phyloP scores from a whole-genome alignment of 2,329 filamentous ascomycete genomes.

The Trichoderma lentiforme region DNA sequence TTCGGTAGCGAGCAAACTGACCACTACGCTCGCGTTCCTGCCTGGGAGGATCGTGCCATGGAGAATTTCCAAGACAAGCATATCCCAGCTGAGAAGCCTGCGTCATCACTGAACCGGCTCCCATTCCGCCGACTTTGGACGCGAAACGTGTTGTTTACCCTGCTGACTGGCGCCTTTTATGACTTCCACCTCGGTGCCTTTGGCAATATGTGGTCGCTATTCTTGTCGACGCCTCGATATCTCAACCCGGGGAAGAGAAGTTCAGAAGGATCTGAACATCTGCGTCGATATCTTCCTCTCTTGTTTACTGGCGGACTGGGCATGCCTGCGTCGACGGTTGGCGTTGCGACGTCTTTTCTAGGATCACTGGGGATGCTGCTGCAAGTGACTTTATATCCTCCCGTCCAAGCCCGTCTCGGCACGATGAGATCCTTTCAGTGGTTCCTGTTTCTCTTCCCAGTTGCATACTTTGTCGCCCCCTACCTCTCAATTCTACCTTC shows the following conservation, averaged over 20 bases:
- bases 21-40: constrained; percentile 19
- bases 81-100: neutral
- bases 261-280: constrained; percentile 28
- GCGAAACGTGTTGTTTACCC: constrained; percentile 44
- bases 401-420: constrained; percentile 60
- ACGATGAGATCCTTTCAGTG: constrained; percentile 64
- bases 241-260: neutral
- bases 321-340: constrained; percentile 6
- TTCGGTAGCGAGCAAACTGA: constrained; percentile 25
- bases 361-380: constrained; percentile 66
- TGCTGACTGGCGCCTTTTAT: constrained; percentile 65
- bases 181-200: constrained; percentile 69
- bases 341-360: constrained; percentile 3
- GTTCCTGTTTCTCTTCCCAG: constrained; percentile 63
- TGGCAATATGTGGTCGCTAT: constrained; percentile 65
- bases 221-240: constrained; percentile 63
- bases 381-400: constrained; percentile 67
- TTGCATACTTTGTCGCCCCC: constrained; percentile 65
- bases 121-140: constrained; percentile 46
- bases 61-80: constrained; percentile 19
- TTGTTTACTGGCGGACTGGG: constrained; percentile 45
- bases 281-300: constrained; percentile 40
- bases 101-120: constrained; percentile 23
- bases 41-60: neutral
- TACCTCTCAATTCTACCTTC: constrained; percentile 64